Conservation (phyloP, 1,139 yeast genomes). For the Zhuliangozyma parablackwelliae region DNA sequence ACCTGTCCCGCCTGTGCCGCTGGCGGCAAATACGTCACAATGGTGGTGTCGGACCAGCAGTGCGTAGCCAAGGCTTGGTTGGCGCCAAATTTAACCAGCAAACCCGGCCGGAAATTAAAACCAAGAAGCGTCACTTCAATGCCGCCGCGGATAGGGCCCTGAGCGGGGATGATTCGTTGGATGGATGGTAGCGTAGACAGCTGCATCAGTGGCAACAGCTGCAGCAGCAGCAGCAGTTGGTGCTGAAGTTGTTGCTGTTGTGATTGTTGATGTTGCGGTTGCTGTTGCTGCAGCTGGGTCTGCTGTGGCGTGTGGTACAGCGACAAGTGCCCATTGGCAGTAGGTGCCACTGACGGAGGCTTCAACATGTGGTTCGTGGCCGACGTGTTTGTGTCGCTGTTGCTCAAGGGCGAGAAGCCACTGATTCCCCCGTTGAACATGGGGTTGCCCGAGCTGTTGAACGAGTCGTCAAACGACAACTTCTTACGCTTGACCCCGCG, state of each 20-base stretch:
- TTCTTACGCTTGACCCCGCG: constrained; percentile 40
- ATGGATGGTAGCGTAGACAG: constrained; percentile 46
- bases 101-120: constrained; percentile 75
- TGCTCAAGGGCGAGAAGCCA: constrained; percentile 43
- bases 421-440: constrained; percentile 41
- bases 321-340: constrained; percentile 12
- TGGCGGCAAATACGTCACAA: constrained; percentile 91
- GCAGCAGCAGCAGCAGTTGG: neutral
- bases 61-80: constrained; percentile 82
- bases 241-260: constrained; percentile 9
- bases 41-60: constrained; percentile 93
- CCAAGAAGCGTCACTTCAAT: constrained; percentile 90
- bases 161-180: constrained; percentile 87
- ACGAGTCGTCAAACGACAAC: constrained; percentile 42
- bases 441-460: constrained; percentile 34
- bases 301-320: constrained; percentile 12
- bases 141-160: constrained; percentile 94
- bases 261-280: constrained; percentile 2
- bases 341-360: constrained; percentile 3
- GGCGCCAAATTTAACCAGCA: constrained; percentile 81
- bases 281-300: constrained; percentile 7
- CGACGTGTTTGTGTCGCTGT: constrained; percentile 44
- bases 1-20: constrained; percentile 88
- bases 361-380: constrained; percentile 16
- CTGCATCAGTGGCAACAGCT: neutral